Conservation (phyloP, 2,329 filamentous ascomycete species). For the Phoma sp. region DNA sequence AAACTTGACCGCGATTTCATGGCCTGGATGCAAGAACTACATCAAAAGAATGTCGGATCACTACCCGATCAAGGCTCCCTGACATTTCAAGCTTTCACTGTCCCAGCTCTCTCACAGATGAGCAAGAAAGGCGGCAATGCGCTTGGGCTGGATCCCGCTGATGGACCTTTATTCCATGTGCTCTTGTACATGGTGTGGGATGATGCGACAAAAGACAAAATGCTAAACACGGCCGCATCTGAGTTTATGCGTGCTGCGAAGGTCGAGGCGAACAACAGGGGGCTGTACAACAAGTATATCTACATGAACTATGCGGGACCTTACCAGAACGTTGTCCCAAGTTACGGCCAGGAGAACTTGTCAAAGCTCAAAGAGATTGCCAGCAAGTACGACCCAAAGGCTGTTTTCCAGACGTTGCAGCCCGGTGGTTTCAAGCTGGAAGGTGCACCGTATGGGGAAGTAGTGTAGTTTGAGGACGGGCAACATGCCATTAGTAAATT, state of each 20-base stretch:
- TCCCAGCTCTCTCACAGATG: constrained; percentile 20
- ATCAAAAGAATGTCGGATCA: constrained; percentile 22
- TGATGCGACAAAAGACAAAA: constrained; percentile 24
- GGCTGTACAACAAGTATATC: constrained; percentile 39
- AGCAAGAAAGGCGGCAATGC: constrained; percentile 32
- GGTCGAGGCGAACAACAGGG: constrained; percentile 12
- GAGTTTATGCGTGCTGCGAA: constrained; percentile 23
- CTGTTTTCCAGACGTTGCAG: constrained; percentile 30
- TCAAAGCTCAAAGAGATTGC: constrained; percentile 21
- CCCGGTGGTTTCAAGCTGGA: constrained; percentile 29
- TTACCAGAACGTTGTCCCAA: constrained; percentile 52
- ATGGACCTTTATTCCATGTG: constrained; percentile 25
- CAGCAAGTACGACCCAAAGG: constrained; percentile 28
- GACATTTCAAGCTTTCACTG: constrained; percentile 23
- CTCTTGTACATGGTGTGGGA: constrained; percentile 29
- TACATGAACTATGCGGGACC: constrained; percentile 59
- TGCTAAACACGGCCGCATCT: constrained; percentile 15
- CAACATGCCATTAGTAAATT: no score
- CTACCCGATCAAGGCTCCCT: constrained; percentile 19
- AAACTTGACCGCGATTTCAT: constrained; percentile 29
- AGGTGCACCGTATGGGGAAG: no score
- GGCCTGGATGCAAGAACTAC: constrained; percentile 25
- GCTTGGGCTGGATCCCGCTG: constrained; percentile 25
- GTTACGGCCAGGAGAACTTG: constrained; percentile 37
- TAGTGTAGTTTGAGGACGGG: no score